phyloP scores from a whole-genome alignment of 805 yeast species.

The Wickerhamiella musiphila region DNA sequence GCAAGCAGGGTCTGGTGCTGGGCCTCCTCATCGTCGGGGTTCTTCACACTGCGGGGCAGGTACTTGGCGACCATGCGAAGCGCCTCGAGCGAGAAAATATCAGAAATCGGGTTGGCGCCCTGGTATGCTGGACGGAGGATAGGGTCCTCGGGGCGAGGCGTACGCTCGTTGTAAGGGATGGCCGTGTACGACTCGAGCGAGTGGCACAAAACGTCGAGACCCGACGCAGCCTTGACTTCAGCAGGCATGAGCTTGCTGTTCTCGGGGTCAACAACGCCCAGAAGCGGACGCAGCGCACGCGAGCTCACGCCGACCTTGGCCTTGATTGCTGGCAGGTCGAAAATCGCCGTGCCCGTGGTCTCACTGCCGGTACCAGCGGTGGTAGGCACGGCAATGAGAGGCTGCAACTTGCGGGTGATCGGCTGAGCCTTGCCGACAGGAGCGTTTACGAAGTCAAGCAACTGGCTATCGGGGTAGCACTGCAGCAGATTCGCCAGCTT shows the following conservation, averaged over 20 bases:
- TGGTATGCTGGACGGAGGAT: constrained; percentile 25
- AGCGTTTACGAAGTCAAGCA: constrained; percentile 28
- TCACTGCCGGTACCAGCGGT: constrained; percentile 33
- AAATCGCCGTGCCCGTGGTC: constrained; percentile 30
- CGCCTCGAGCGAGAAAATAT: constrained; percentile 28
- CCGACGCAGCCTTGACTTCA: constrained; percentile 27
- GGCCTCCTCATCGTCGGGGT: constrained; percentile 27
- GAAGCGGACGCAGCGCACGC: constrained; percentile 26
- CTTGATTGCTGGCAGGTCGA: constrained; percentile 24
- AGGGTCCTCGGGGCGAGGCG: constrained; percentile 25
- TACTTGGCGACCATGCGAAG: constrained; percentile 25
- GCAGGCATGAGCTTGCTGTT: constrained; percentile 27
- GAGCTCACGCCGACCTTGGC: constrained; percentile 30
- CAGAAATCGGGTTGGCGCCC: constrained; percentile 31
- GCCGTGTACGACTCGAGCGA: constrained; percentile 31
- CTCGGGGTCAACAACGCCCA: constrained; percentile 29
- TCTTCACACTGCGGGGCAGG: constrained; percentile 24
- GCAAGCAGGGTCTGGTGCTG: constrained; percentile 29
- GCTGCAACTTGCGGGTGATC: constrained; percentile 21
- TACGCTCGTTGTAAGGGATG: constrained; percentile 25
- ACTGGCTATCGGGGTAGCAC: constrained; percentile 25
- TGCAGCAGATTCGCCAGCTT: constrained; percentile 28
- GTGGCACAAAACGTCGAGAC: constrained; percentile 30
- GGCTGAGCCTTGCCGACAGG: constrained; percentile 26
- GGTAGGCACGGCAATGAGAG: constrained; percentile 29